Conservation (phyloP, 2,329 filamentous ascomycete species). For the Ascochyta koolunga region DNA sequence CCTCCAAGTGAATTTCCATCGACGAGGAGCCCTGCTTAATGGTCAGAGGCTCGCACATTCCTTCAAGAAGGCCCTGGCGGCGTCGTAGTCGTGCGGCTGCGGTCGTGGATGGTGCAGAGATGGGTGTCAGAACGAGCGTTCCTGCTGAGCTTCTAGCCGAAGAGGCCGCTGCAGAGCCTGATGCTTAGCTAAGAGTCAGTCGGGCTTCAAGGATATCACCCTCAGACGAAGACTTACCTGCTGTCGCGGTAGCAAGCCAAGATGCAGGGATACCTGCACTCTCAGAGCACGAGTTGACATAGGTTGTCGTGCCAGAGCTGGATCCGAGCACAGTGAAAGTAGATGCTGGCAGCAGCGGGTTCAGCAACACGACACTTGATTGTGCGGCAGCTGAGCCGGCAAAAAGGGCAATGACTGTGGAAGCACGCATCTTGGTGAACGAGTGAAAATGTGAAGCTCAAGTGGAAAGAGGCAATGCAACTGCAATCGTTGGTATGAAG, state of each 20-base stretch:
- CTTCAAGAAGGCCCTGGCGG: constrained; percentile 11
- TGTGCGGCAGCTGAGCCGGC: constrained; percentile 28
- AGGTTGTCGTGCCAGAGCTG: constrained; percentile 31
- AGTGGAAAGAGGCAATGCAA: neutral
- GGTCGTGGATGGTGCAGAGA: constrained; percentile 20
- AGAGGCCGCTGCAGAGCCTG: neutral
- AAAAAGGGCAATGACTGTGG: constrained; percentile 21
- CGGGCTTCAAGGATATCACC: neutral
- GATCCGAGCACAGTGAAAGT: constrained; percentile 30
- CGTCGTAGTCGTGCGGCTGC: constrained; percentile 26
- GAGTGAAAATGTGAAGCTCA: neutral
- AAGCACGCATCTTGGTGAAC: constrained; percentile 25
- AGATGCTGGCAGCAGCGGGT: constrained; percentile 13
- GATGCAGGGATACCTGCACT: constrained; percentile 19
- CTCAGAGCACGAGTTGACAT: constrained; percentile 25
- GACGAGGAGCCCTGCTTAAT: constrained; percentile 33
- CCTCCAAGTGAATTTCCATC: constrained; percentile 27
- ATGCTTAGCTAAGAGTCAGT: constrained; percentile 3
- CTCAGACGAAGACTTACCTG: neutral
- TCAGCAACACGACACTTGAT: constrained; percentile 24
- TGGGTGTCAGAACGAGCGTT: constrained; percentile 12
- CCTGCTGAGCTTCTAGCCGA: neutral
- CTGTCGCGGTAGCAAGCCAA: neutral
- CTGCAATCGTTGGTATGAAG: neutral
- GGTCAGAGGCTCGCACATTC: constrained; percentile 31